Base-by-base conservation (phyloP, 805 yeast genomes). In the Metschnikowia gelsemii region DNA sequence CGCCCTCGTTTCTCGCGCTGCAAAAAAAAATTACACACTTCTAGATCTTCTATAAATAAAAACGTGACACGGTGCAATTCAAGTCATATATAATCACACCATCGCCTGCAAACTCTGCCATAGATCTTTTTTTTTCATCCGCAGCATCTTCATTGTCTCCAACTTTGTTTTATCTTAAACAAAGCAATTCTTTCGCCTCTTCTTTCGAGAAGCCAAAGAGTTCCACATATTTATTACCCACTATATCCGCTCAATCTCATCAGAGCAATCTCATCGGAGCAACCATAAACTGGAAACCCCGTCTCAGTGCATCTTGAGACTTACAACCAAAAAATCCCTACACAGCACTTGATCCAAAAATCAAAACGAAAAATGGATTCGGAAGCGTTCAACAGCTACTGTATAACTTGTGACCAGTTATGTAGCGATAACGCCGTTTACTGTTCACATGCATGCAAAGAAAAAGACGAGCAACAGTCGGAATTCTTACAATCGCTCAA, bases 391-490 rank as follows among this genome's bases (percentile, higher is more conserved):
- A 52, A 52, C 42, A 52, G 47, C 50, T 52, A 49, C 46, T 52
- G 56, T 38, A 45, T 52, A 40, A 37, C 51, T 26, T 52, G 56
- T 22, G 56, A 52, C 31, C 49, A 50, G 47, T 47, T 52, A 25
- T 51, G 54, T 34, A 35, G 44, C 19, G 48, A 44, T 5, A 44
- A 45, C 35, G 36, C 49, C 12, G 51, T 58, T 43, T 59, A 59
- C 57, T 59, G 63, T 40, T 54, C 57, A 9, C 62, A 59, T 8
- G 56, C 54, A 21, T 70, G 75, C 50, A 62, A 61, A 47, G 50
- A 49, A 27, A 46, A 48, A 12, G 72, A 67, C 43, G 70, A 64
- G 46, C 50, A 49, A 14, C 59, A 55, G 35, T 54, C 40, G 18
- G 29, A 50, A 6, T 35, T 51, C 11, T 40, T 42, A 17, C 45